phyloP scores from a whole-genome alignment of 78 protist genomes.

The Acrasis kona region DNA sequence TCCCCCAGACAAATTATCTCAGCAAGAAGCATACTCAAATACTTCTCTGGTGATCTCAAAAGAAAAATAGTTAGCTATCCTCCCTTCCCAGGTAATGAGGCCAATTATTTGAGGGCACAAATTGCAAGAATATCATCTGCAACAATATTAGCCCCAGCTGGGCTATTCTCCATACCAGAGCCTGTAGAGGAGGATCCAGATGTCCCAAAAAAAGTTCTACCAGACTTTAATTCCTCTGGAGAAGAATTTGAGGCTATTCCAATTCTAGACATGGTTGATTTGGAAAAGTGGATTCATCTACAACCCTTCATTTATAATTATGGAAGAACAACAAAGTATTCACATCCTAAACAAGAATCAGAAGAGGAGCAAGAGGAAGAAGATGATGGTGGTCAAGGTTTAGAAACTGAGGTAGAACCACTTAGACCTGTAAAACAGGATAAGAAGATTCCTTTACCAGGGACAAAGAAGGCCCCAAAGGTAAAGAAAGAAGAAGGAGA shows the following conservation, averaged over 20 bases:
- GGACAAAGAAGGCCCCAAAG: slow-evolving; percentile 2
- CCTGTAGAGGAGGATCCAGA: background rate
- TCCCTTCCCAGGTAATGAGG: slow-evolving; percentile 31
- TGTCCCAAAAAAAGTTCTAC: background rate
- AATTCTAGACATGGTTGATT: background rate
- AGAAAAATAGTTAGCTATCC: slow-evolving; percentile 14
- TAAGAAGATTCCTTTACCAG: background rate
- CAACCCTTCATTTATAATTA: background rate
- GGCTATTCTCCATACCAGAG: no score
- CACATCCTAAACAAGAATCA: slow-evolving; percentile 19
- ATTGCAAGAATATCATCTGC: slow-evolving; percentile 20
- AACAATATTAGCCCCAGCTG: slow-evolving; percentile 17
- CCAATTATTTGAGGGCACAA: slow-evolving; percentile 29
- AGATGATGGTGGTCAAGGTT: slow-evolving; percentile 9
- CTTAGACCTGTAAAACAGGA: background rate
- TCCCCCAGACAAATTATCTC: slow-evolving; percentile 11
- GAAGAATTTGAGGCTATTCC: background rate
- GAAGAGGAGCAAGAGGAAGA: slow-evolving; percentile 23
- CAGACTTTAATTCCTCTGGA: background rate
- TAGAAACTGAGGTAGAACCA: slow-evolving; percentile 8
- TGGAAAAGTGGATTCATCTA: slow-evolving; percentile 26
- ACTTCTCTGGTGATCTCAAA: slow-evolving; percentile 28
- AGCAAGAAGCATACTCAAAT: slow-evolving; percentile 5
- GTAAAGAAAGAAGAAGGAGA: slow-evolving; percentile 17
- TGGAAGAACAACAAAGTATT: slow-evolving; percentile 6